Evolutionary conservation across 768 basidiomycete species (phyloP).

Genomic region (Agaricus blazei): DNA sequence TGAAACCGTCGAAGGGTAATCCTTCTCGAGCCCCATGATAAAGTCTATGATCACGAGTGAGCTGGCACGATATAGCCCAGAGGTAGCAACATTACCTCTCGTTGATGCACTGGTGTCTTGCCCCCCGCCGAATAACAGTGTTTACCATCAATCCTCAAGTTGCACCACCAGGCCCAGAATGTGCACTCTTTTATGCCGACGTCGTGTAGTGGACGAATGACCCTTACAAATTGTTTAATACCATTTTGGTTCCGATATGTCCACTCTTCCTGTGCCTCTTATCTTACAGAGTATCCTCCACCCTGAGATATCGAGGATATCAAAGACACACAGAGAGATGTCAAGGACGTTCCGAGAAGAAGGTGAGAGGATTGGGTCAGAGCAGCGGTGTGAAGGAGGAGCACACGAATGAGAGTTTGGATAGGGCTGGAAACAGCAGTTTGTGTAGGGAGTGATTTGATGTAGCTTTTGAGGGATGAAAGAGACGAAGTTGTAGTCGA

Average conservation of each 20-base stretch:
- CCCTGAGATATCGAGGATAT: constrained; percentile 76
- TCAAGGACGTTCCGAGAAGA: constrained; percentile 72
- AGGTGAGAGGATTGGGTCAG: constrained; percentile 65
- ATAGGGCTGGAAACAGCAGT: constrained; percentile 62
- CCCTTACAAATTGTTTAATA: constrained; percentile 31
- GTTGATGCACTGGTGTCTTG: constrained; percentile 65
- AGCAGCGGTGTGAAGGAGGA: constrained; percentile 63
- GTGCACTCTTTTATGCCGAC: constrained; percentile 76
- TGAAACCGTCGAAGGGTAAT: constrained; percentile 85
- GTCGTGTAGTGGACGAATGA: constrained; percentile 68
- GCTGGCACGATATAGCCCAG: not conserved
- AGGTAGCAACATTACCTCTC: constrained; percentile 39
- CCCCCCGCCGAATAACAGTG: constrained; percentile 31
- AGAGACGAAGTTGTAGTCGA: constrained; percentile 19
- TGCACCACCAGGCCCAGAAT: constrained; percentile 72
- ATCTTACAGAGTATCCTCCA: constrained; percentile 62
- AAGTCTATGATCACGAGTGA: constrained; percentile 46
- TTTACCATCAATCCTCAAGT: constrained; percentile 38
- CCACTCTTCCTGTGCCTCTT: constrained; percentile 76
- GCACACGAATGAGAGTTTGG: constrained; percentile 57
- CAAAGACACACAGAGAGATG: constrained; percentile 67
- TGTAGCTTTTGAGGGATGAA: constrained; percentile 39
- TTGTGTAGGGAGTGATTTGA: constrained; percentile 67
- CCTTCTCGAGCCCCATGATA: constrained; percentile 71
- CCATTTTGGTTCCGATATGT: not conserved